phyloP scores from a whole-genome alignment of 2,329 filamentous ascomycete genomes.

The Juglanconis oblonga region DNA sequence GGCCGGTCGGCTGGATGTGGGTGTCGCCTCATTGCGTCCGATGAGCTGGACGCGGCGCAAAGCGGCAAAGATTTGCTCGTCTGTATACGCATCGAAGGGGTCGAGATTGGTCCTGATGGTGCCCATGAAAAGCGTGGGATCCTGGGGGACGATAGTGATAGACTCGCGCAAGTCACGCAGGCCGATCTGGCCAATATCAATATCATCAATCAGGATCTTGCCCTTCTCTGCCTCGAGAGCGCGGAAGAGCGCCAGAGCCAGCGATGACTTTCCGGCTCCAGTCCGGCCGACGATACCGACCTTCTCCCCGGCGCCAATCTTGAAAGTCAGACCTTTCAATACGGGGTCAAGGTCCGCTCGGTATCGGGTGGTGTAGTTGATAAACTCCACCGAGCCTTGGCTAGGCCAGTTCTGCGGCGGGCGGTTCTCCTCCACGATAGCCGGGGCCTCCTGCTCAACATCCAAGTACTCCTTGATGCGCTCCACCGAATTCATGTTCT shows the following conservation, averaged over 20 bases:
- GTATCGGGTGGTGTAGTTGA: conserved; percentile 86
- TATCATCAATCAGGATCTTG: conserved; percentile 82
- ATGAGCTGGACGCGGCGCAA: conserved; percentile 89
- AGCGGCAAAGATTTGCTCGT: conserved; percentile 85
- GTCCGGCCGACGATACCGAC: conserved; percentile 95
- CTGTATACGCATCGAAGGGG: conserved; percentile 83
- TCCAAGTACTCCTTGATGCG: conserved; percentile 96
- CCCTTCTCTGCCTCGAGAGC: conserved; percentile 88
- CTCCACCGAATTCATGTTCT: conserved; percentile 99
- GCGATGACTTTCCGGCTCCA: conserved; percentile 92
- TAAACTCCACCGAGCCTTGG: conserved; percentile 82
- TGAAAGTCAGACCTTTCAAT: conserved; percentile 78
- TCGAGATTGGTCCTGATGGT: conserved; percentile 91
- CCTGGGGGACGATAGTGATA: conserved; percentile 97
- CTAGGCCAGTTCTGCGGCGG: conserved; percentile 82
- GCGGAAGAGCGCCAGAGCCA: conserved; percentile 89
- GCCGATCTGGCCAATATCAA: conserved; percentile 89
- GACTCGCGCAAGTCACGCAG: conserved; percentile 89
- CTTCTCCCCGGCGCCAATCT: conserved; percentile 82
- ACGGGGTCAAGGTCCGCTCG: conserved; percentile 84
- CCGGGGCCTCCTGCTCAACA: conserved; percentile 85
- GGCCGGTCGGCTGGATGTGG: conserved; percentile 21
- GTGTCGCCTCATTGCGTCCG: conserved; percentile 49
- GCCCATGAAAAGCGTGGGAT: conserved; percentile 90
- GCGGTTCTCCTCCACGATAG: conserved; percentile 73